phyloP scores from a whole-genome alignment of 2,329 filamentous ascomycete genomes.

The Basipetospora sp. region DNA sequence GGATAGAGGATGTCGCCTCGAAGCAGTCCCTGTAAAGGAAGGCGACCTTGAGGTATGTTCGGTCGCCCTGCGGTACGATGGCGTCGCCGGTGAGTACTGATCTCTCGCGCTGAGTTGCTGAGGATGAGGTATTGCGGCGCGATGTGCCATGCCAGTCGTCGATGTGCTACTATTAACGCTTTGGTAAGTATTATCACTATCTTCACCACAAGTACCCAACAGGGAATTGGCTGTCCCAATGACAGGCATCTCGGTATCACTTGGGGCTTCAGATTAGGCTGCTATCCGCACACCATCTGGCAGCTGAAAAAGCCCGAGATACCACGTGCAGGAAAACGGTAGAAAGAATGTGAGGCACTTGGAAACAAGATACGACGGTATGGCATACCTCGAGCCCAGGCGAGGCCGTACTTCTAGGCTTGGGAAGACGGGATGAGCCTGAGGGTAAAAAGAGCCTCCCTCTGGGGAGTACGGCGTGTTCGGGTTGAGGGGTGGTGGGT shows the following conservation, averaged over 20 bases:
- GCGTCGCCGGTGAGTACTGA: slow-evolving; percentile 36
- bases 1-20: slow-evolving; percentile 38
- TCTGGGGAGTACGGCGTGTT: slow-evolving; percentile 36
- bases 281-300: no score
- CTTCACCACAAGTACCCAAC: no score
- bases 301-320: no score
- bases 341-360: no score
- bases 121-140: slow-evolving; percentile 33
- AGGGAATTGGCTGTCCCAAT: no score
- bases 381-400: slow-evolving; percentile 39
- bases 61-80: slow-evolving; percentile 30
- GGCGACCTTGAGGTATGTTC: slow-evolving; percentile 38
- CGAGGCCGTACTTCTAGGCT: slow-evolving; percentile 39
- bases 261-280: no score
- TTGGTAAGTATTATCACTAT: neutral
- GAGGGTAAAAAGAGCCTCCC: slow-evolving; percentile 32
- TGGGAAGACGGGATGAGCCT: slow-evolving; percentile 29
- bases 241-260: no score
- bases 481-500: slow-evolving; percentile 31
- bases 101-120: slow-evolving; percentile 36
- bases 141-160: slow-evolving; percentile 43
- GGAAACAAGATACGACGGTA: neutral
- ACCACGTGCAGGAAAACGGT: no score
- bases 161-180: slow-evolving; percentile 26
- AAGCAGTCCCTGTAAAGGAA: slow-evolving; percentile 28